Base-by-base conservation (phyloP, 257 asterid species). In the Cordia subcordata region DNA sequence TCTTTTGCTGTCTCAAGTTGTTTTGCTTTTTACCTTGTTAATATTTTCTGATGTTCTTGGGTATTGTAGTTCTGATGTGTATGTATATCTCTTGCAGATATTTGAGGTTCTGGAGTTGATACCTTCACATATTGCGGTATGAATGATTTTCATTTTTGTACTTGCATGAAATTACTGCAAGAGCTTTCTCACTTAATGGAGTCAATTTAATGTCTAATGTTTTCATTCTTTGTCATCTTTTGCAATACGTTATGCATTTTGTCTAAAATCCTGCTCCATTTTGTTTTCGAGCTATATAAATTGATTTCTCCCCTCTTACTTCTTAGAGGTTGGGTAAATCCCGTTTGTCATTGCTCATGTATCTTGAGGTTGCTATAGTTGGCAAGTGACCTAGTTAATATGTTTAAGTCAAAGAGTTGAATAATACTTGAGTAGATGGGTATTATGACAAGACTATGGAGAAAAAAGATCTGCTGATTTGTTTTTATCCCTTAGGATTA, bases 51-150 rank as follows among this genome's bases (percentile, higher is more conserved):
- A 27, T 6, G 35, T 27, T 27, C 35, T 6, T 27, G 35, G 35
- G 35, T 27, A 6, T 27, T 27, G 35, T 1, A 1, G 3, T 35
- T 3, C 35, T 39, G 11, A 56, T 55, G 11, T 27, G 4, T 42
- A 40, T 51, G 35, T 65, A 23, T 64, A 64, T 52, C 49, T 74
- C 46, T 75, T 84, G 86, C 97, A 93, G 97, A 83, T 93, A 69
- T 72, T 93, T 83, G 97, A 93, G 58, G 99, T 93, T 58, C 77
- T 89, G 81, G 95, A 93, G 49, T 93, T 88, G 68, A 71, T 80
- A 72, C 99, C 99, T 39, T 78, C 99, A 61, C 99, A 93, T 72
- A 82, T 93, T 32, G 91, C 82, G 96, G 99, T 93, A 83, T 58
- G 72, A n/a, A 39, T 49, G 69, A 67, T 68, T 63, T 67, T 69